Evolutionary conservation across 257 asterid species (phyloP), one percentile per base, ranked within the genome.

Genomic region (Forsythia suspensa): DNA sequence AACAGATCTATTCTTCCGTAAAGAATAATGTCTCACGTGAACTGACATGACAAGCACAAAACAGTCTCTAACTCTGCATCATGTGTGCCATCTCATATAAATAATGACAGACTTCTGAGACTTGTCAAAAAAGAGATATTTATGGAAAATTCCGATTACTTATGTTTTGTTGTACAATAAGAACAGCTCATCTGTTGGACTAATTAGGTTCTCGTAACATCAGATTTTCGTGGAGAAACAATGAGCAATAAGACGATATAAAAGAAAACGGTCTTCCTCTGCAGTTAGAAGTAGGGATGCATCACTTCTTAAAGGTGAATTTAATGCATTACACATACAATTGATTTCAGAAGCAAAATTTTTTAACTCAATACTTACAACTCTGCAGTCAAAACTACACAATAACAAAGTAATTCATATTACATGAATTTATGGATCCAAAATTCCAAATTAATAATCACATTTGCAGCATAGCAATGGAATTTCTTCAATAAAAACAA

Each of bases 401-500:
- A 29, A 29, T 29, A 29, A 29, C 34, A 29, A 29, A 29, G 34
- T 29, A 29, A 29, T 29, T 29, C 34, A 29, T 29, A 29, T 29
- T 29, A 29, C 34, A 29, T 29, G 34, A 29, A 29, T 29, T 29
- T 29, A 29, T 29, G 34, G 34, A 29, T 57, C 66, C 11, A n/a
- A 57, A 16, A 2, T 48, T 48, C 59, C 59, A 48, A 48, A 48
- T 48, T 13, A 52, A 52, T 52, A 52, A 3, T 16, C 63, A 16
- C 63, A 52, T 13, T 52, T 52, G 63, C 21, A 52, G 20, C 20
- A 52, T 6, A 52, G 21, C 11, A 18, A 61, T 24, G 18, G 69
- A 24, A 61, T 20, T 61, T 61, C 37, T 61, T 82, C 57, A 40
- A 70, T 21, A 61, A 69, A 29, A 59, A 61, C 71, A 43, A 44